phyloP scores from a whole-genome alignment of 2,329 filamentous ascomycete species.

The Conoideocrella luteorostrata region DNA sequence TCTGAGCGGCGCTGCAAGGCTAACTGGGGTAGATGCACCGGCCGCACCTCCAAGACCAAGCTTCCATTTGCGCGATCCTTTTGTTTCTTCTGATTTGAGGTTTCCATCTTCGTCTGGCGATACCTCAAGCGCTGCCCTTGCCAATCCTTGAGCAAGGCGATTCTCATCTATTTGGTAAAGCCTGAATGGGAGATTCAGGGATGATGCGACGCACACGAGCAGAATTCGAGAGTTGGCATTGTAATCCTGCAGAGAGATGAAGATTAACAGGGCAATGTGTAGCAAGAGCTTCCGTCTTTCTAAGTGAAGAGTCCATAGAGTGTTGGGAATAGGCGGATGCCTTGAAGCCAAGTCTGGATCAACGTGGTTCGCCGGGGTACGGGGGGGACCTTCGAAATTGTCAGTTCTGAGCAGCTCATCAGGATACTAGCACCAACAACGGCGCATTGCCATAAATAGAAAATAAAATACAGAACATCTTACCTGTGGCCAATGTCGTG shows the following conservation, averaged over 20 bases:
- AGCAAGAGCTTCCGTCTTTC: slow-evolving; percentile 62
- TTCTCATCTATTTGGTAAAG: slow-evolving; percentile 65
- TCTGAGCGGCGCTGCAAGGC: slow-evolving; percentile 69
- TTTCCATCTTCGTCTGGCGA: slow-evolving; percentile 22
- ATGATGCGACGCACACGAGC: slow-evolving; percentile 63
- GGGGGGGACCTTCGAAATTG: slow-evolving; percentile 26
- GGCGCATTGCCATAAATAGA: background rate
- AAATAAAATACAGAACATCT: slow-evolving; percentile 10
- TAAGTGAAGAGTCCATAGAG: slow-evolving; percentile 51
- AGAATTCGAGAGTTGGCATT: slow-evolving; percentile 66
- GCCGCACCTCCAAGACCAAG: slow-evolving; percentile 43
- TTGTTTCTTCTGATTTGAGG: slow-evolving; percentile 51
- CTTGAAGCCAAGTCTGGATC: slow-evolving; percentile 42
- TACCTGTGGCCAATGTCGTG: slow-evolving; percentile 30
- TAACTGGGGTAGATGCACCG: slow-evolving; percentile 46
- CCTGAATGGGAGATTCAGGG: slow-evolving; percentile 59
- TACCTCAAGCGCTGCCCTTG: slow-evolving; percentile 59
- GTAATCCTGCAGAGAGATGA: slow-evolving; percentile 74
- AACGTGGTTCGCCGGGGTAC: slow-evolving; percentile 34
- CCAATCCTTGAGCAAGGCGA: slow-evolving; percentile 66
- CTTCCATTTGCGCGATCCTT: slow-evolving; percentile 63
- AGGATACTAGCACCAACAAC: background rate
- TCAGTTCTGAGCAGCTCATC: background rate
- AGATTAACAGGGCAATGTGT: slow-evolving; percentile 63
- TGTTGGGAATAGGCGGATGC: slow-evolving; percentile 54